Percentiles rank a stretch among this genome's conserved stretches.
phyloP scores from a whole-genome alignment of 768 basidiomycete genomes.

The Phanerodontia chrysosporium region DNA sequence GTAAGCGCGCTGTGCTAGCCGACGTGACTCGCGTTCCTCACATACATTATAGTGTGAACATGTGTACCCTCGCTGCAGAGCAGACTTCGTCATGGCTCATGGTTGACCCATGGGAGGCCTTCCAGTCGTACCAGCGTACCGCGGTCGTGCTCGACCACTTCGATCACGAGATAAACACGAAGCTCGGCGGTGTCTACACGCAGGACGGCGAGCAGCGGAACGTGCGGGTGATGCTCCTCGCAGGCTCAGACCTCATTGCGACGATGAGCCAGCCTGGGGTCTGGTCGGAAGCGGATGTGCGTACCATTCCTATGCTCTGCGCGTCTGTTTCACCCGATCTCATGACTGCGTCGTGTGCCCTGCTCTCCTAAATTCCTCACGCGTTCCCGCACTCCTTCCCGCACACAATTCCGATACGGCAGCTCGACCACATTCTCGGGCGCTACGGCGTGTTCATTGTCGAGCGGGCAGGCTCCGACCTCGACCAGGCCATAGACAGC shows the following conservation, averaged over 20 bases:
- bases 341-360: constrained; percentile 2
- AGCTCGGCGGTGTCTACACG: constrained; percentile 72
- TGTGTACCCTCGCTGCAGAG: constrained; percentile 87
- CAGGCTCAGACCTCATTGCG: constrained; percentile 96
- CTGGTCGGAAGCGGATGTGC: constrained; percentile 91
- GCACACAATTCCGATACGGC: background rate
- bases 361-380: background rate
- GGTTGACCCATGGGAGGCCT: constrained; percentile 98
- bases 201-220: constrained; percentile 70
- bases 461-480: constrained; percentile 90
- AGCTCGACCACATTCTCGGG: constrained; percentile 96
- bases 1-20: constrained; percentile 46
- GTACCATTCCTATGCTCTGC: constrained; percentile 29
- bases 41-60: constrained; percentile 55
- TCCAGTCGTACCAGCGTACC: constrained; percentile 91
- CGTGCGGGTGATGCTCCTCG: constrained; percentile 88
- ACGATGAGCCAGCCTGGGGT: constrained; percentile 99
- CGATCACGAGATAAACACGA: constrained; percentile 88
- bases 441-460: constrained; percentile 93
- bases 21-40: constrained; percentile 17
- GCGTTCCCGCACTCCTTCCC: constrained; percentile 12
- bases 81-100: constrained; percentile 92
- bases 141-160: constrained; percentile 98
- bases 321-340: constrained; percentile 2
- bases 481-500: constrained; percentile 76